Evolutionary conservation across 352 stramenopile species (phyloP).

Genomic region (Phytophthora colocasiae): DNA sequence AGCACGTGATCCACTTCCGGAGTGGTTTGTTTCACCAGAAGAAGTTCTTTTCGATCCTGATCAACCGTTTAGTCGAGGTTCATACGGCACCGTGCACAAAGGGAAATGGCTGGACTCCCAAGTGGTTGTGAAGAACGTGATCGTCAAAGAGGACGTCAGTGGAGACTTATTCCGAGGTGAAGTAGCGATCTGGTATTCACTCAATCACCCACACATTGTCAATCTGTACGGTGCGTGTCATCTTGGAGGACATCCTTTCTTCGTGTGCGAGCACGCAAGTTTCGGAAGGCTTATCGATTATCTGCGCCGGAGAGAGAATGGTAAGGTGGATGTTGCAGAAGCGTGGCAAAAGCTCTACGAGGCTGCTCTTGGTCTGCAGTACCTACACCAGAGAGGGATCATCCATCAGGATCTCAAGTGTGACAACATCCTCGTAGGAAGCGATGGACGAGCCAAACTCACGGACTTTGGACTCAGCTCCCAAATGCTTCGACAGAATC

Average conservation of each 20-base stretch:
- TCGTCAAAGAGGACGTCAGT: not conserved
- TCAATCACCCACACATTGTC: slow-evolving; percentile 3
- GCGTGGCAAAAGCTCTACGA: not conserved
- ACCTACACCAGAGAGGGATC: not conserved
- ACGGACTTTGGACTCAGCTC: not conserved
- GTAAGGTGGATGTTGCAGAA: not conserved
- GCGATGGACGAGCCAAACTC: not conserved
- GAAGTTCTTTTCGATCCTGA: not conserved
- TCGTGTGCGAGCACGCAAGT: slow-evolving; percentile 25
- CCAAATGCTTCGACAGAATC: not conserved
- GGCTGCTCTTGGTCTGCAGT: not conserved
- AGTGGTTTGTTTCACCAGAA: slow-evolving; percentile 13
- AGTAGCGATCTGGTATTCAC: not conserved
- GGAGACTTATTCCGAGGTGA: not conserved
- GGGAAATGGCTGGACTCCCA: not conserved
- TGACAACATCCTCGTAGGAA: not conserved
- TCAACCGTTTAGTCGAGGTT: slow-evolving; percentile 1
- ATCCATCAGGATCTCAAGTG: not conserved
- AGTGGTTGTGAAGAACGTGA: not conserved
- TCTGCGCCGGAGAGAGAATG: slow-evolving; percentile 6
- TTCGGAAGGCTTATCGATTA: slow-evolving; percentile 20
- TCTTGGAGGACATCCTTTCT: not conserved
- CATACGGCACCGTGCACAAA: not conserved
- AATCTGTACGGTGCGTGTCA: slow-evolving; percentile 12
- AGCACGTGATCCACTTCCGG: no score